Evolutionary conservation across 2,329 filamentous ascomycete species (phyloP).

Genomic region (Trichoderma polysporum): DNA sequence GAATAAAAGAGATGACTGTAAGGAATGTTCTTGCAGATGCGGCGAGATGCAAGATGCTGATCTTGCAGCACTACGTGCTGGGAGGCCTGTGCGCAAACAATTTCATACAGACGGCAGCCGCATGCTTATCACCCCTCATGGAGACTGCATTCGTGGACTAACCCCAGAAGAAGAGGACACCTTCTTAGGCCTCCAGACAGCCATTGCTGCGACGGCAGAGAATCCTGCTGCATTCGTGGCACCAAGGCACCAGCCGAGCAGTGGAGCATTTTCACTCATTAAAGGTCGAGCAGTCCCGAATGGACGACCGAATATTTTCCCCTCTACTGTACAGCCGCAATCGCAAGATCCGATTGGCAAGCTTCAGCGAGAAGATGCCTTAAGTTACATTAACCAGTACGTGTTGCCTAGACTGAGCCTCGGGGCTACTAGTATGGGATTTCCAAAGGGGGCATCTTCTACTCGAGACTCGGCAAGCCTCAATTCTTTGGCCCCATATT

Average conservation of each 20-base stretch:
- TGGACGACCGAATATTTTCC: constrained; percentile 62
- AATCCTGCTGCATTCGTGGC: constrained; percentile 58
- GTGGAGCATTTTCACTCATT: constrained; percentile 60
- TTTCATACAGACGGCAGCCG: constrained; percentile 59
- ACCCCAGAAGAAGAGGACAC: constrained; percentile 66
- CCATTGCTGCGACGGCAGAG: constrained; percentile 49
- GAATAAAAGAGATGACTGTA: constrained; percentile 35
- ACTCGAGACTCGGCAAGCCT: constrained; percentile 50
- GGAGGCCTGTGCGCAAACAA: constrained; percentile 60
- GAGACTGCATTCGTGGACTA: constrained; percentile 73
- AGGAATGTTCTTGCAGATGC: constrained; percentile 40
- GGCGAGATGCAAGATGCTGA: constrained; percentile 49
- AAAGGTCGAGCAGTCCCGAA: constrained; percentile 65
- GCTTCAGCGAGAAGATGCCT: constrained; percentile 64
- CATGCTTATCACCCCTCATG: constrained; percentile 72
- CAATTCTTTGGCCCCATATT: constrained; percentile 56
- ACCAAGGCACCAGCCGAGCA: constrained; percentile 52
- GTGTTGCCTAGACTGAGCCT: constrained; percentile 61
- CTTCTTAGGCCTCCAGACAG: constrained; percentile 67
- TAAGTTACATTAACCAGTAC: constrained; percentile 69
- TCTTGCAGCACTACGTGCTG: constrained; percentile 53
- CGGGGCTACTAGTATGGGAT: constrained; percentile 47
- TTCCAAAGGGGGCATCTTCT: constrained; percentile 39
- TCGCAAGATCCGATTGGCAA: constrained; percentile 61
- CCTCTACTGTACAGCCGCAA: constrained; percentile 46